Evolutionary conservation across 148 eudicot genomes (phyloP), one percentile per base, ranked within the genome.

Genomic region (Diospyros lotus): DNA sequence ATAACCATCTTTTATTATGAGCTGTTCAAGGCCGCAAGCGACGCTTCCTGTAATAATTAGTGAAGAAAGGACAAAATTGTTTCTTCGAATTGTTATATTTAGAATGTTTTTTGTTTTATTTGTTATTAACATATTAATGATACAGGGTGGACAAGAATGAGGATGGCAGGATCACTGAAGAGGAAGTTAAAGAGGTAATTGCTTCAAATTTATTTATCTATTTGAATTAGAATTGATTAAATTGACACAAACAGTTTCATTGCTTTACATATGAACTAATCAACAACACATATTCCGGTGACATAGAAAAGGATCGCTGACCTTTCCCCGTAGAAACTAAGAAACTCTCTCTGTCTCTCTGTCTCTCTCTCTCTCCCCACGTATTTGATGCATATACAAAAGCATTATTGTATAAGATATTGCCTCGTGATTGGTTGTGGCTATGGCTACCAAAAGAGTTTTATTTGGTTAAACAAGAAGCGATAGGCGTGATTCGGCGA

Each of bases 131-230:
- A 28, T 28, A 28, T 28, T 28, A 28, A 28, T 13, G 3, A 18
- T 78, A 59, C 86, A 95, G 98, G 98, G 96, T 92, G 79, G 98
- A 95, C 80, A 95, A 95, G 81, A 90, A 95, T 80, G 92, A 85
- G 4, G 97, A 95, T 78, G 98, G 97, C 6, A 84, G 85, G 39
- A 79, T 95, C 56, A 87, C 80, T 0, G 97, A 89, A 84, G 90
- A 86, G 76, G 99, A 95, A 84, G 97, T 95, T 17, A 89, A 89
- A 82, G 98, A 95, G 94, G 99, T 93, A 82, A 62, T 15, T 6
- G 6, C 3, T 11, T 28, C 51, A 39, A 4, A 46, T 43, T 62
- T 2, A 13, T 58, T 56, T 13, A 9, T 0, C n/a, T 40, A 4
- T 6, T 40, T 9, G 2, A 14, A 15, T 53, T 71, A 55, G 12